phyloP scores from a whole-genome alignment of 2,329 filamentous ascomycete species.

The Fulvia fulva region DNA sequence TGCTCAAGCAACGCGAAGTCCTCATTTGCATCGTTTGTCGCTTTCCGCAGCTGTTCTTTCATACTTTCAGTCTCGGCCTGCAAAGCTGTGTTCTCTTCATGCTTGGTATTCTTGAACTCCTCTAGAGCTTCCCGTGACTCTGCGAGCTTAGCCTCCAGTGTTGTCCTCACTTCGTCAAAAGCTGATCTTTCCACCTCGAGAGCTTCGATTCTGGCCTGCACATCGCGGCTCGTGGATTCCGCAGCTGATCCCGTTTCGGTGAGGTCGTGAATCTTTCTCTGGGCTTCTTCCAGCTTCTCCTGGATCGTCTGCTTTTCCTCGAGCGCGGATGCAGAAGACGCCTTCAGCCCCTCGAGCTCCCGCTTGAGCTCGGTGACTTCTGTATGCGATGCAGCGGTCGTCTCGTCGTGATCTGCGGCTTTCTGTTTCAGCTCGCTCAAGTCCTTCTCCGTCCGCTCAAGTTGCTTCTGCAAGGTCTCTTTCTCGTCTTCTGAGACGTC shows the following conservation, averaged over 20 bases:
- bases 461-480: slow-evolving; percentile 1
- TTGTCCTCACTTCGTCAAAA: background rate
- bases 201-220: background rate
- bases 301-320: background rate
- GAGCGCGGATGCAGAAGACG: background rate
- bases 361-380: background rate
- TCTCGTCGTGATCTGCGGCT: background rate
- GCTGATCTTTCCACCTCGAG: background rate
- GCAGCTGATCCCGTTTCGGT: background rate
- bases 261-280: background rate
- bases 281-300: background rate
- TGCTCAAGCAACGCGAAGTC: background rate
- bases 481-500: background rate
- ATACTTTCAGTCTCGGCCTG: background rate
- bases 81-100: background rate
- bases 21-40: background rate
- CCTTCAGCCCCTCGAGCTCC: slow-evolving; percentile 1
- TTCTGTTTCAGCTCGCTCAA: background rate
- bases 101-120: background rate
- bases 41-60: background rate
- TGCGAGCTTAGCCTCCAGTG: background rate
- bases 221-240: background rate
- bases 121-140: background rate
- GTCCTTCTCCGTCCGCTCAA: background rate
- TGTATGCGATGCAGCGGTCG: background rate